Evolutionary conservation across 768 basidiomycete species (phyloP), one percentile per base, ranked within the genome.

Genomic region (Chalciporus piperatus): DNA sequence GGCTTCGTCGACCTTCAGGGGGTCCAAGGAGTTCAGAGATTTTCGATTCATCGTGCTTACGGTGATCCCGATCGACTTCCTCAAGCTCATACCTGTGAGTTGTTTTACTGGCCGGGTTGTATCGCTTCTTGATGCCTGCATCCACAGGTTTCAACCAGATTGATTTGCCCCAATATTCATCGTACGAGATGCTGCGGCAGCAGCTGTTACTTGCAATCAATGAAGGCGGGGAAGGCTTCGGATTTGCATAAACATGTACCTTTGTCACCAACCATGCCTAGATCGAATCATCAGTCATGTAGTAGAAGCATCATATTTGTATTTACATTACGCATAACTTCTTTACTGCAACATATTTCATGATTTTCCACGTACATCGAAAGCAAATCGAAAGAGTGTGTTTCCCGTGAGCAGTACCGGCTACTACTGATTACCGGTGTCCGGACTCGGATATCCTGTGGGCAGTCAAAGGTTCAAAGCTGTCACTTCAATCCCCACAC

Each of bases 1-100:
- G 97, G 97, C 16, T 99, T 98, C 71, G 84, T 85, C 38, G 93
- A 98, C 52, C 76, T 99, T n/a, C 96, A 92, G 74, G 91, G 91
- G 27, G 91, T 94, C 3, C 91, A 94, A 68, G 95, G 95, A 40
- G 86, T 89, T 3, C 95, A 98, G 65, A 81, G 89, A 59, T 97
- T 98, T 73, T 96, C 95, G 14, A 95, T 98, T 48, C 95, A 98
- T 69, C 85, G 87, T 60, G 95, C 94, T 47, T 93, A 97, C 61
- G 89, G 89, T 14, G 87, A 89, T 53, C 76, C 86, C 3, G 86
- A 92, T 63, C 80, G 92, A 43, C 78, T 93, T 51, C 92, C 91
- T 38, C 90, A 92, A 64, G 91, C 92, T 33, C 92, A 93, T 70
- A 93, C 92, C 48, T 94, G 90, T 90, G 68, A 61, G 88, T 72